Conservation (phyloP, 1,139 yeast species). For the Taphrina betulina region DNA sequence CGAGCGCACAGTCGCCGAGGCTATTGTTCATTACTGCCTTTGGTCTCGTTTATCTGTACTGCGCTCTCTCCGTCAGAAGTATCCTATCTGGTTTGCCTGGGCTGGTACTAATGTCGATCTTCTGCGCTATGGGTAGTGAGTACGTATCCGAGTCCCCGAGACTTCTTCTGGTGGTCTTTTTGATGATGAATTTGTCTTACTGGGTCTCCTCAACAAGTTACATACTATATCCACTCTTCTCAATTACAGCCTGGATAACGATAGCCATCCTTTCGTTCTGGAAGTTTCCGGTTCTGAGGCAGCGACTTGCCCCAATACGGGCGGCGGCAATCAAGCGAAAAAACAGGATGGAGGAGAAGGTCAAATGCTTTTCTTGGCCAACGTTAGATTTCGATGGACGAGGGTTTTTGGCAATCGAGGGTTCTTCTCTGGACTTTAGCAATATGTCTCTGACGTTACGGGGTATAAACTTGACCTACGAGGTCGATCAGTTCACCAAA, state of each 20-base stretch:
- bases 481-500: constrained; percentile 15
- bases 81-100: constrained; percentile 18
- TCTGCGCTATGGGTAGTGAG: not conserved
- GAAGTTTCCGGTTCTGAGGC: not conserved
- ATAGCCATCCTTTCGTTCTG: not conserved
- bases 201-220: constrained; percentile 13
- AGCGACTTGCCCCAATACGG: not conserved
- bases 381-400: constrained; percentile 17
- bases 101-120: not conserved
- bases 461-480: constrained; percentile 13
- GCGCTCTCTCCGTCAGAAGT: constrained; percentile 10
- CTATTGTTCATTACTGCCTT: too few species aligned
- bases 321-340: not conserved
- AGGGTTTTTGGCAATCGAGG: constrained; percentile 15
- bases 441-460: constrained; percentile 12
- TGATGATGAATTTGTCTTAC: not conserved
- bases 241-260: constrained; percentile 1
- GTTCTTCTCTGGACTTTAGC: constrained; percentile 11
- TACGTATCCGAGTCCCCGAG: not conserved
- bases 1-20: too few species aligned
- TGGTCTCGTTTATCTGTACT: constrained; percentile 15
- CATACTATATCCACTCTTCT: not conserved
- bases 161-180: not conserved
- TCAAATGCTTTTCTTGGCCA: constrained; percentile 11
- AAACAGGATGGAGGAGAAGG: not conserved